Conservation (phyloP, 2,329 filamentous ascomycete species). For the Zasmidium cellare region DNA sequence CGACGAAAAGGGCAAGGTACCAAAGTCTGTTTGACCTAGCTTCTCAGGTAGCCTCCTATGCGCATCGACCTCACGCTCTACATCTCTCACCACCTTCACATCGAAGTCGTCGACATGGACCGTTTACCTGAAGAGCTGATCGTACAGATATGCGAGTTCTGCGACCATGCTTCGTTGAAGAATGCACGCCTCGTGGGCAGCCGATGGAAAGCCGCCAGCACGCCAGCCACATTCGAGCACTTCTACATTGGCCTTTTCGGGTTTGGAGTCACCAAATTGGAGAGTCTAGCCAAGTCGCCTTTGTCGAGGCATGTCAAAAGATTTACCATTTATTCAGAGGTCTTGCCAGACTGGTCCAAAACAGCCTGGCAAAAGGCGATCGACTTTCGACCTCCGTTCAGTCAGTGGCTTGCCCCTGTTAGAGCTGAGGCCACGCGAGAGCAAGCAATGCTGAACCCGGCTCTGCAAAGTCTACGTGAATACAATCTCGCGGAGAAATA, state of each 20-base stretch:
- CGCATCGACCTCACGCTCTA: not conserved
- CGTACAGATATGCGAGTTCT: conserved; percentile 24
- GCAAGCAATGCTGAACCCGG: not conserved
- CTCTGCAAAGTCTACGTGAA: not conserved
- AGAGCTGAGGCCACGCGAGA: not conserved
- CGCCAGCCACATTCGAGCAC: conserved; percentile 25
- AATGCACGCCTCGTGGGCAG: conserved; percentile 22
- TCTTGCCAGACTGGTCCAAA: conserved; percentile 23
- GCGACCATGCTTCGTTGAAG: conserved; percentile 23
- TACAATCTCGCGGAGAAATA: conserved; percentile 15
- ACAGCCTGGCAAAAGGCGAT: conserved; percentile 10
- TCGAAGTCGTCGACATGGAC: conserved; percentile 10
- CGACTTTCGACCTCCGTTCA: conserved; percentile 11
- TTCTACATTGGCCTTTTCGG: conserved; percentile 28
- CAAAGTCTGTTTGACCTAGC: conserved; percentile 1
- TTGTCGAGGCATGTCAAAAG: conserved; percentile 27
- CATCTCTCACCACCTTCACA: not conserved
- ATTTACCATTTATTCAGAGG: conserved; percentile 29
- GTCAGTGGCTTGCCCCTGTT: conserved; percentile 5
- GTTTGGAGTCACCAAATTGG: conserved; percentile 21
- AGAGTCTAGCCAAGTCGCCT: conserved; percentile 19
- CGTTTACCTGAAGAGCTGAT: conserved; percentile 31
- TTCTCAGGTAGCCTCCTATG: not conserved
- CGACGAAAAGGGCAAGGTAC: not conserved
- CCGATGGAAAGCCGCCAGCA: conserved; percentile 18